Evolutionary conservation across 2,329 filamentous ascomycete species (phyloP).

Genomic region (Beauveria asiatica): DNA sequence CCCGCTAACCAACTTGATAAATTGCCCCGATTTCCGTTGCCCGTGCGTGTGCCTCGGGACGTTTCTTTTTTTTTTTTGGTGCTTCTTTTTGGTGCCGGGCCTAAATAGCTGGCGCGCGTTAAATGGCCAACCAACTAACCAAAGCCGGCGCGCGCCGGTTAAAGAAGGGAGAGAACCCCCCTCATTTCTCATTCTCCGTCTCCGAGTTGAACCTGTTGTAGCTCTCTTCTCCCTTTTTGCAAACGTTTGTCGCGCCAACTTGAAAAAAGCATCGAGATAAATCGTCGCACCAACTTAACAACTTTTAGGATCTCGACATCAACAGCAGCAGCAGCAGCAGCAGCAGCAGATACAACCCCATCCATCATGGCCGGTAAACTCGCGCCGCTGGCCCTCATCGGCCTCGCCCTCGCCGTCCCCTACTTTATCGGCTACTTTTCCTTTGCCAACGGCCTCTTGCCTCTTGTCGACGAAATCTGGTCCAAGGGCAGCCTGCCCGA

Average conservation of each 20-base stretch:
- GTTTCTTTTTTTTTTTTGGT: no score
- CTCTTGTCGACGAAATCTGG: conserved; percentile 3
- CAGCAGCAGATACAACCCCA: not conserved
- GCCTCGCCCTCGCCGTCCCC: conserved; percentile 13
- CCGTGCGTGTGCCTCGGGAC: not conserved
- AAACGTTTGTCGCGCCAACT: no score
- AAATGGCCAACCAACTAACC: not conserved
- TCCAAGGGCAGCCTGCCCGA: conserved; percentile 10
- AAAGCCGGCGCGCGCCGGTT: not conserved
- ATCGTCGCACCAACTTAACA: no score
- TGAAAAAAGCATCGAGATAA: no score
- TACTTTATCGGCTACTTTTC: conserved; percentile 16
- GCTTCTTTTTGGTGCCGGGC: no score
- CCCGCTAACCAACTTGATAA: not conserved
- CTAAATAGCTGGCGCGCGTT: not conserved
- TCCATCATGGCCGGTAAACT: conserved; percentile 12
- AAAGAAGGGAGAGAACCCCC: not conserved
- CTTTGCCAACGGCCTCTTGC: conserved; percentile 12
- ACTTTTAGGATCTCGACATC: no score
- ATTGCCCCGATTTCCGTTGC: conserved; percentile 2
- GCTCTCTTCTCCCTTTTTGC: not conserved
- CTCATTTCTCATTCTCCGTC: not conserved
- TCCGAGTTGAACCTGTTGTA: no score
- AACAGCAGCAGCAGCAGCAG: not conserved
- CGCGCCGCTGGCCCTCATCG: conserved; percentile 9